These are phyloP conservation scores for Neurospora sp. DNA, from an alignment of 495 filamentous ascomycete genomes.

Conservation along the genomic window DNA sequence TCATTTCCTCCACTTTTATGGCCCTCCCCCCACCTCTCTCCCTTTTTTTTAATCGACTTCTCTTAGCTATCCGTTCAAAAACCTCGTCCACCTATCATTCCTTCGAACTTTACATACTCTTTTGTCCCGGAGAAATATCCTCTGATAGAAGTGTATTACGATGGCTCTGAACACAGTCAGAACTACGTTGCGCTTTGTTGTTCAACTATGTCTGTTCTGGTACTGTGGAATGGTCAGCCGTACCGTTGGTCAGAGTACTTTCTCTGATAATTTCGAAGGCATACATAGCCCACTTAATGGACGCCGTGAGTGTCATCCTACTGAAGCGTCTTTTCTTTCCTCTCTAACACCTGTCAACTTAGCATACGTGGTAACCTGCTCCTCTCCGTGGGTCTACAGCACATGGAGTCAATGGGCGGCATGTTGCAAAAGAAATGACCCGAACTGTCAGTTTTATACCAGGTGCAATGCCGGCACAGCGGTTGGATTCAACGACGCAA, in stretches of 20 bases:
- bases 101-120: too few species aligned
- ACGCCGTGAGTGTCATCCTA: accelerated
- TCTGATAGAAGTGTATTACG: neutral
- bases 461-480: neutral
- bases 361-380: neutral
- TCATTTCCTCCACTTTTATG: too few species aligned
- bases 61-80: too few species aligned
- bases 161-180: neutral
- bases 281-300: accelerated
- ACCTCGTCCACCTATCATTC: too few species aligned
- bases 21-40: neutral
- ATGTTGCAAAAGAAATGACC: neutral
- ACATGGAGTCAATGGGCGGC: neutral
- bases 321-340: neutral
- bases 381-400: accelerated
- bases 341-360: neutral
- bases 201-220: neutral
- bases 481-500: neutral
- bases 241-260: neutral
- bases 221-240: neutral
- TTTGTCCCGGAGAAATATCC: too few species aligned
- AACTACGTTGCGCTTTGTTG: accelerated
- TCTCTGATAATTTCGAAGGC: neutral
- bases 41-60: neutral
- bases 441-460: neutral